phyloP scores from a whole-genome alignment of 805 yeast genomes.

The Lachancea cidri region DNA sequence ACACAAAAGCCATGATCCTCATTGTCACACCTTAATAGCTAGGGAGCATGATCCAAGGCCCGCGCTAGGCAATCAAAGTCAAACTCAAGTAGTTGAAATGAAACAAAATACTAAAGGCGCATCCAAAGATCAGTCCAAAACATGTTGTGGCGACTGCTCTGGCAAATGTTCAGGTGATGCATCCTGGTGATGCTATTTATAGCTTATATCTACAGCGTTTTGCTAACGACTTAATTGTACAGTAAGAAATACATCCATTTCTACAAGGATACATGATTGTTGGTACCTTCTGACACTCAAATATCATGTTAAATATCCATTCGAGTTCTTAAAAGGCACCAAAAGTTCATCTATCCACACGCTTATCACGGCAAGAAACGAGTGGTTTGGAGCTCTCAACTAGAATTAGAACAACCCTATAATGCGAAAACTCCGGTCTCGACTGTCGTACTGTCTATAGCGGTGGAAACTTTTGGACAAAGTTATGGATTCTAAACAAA shows the following conservation, averaged over 20 bases:
- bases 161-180: conserved; percentile 5
- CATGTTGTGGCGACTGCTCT: conserved; percentile 9
- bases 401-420: conserved; percentile 8
- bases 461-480: conserved; percentile 67
- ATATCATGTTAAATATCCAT: conserved; percentile 30
- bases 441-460: conserved; percentile 58
- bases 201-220: background rate
- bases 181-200: background rate
- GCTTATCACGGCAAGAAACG: conserved; percentile 30
- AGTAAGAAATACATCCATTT: background rate
- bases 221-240: background rate
- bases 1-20: conserved; percentile 19
- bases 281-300: conserved; percentile 34
- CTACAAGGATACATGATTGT: conserved; percentile 13
- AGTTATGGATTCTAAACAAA: conserved; percentile 33
- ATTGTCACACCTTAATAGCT: conserved; percentile 19
- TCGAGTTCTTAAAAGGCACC: conserved; percentile 32
- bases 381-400: conserved; percentile 9
- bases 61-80: background rate
- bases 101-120: background rate
- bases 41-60: conserved; percentile 19
- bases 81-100: conserved; percentile 2
- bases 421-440: conserved; percentile 10
- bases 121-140: background rate
- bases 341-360: conserved; percentile 27